Base-by-base conservation (phyloP, 1,284 basidiomycete genomes). In the Peniophora sp. region DNA sequence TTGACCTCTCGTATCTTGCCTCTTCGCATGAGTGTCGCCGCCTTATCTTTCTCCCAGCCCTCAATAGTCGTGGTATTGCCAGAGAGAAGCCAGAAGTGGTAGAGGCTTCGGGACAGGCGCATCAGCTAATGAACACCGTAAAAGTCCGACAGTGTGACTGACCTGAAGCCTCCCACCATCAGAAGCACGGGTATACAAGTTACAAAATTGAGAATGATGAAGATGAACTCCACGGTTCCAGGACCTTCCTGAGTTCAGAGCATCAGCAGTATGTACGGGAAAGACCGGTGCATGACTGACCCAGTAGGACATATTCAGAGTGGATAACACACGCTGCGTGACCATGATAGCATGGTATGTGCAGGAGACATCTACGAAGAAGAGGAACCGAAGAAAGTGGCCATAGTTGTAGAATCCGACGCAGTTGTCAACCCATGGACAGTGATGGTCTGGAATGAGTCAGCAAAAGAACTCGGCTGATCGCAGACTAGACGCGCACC, bases 21-120 rank as follows among this genome's bases (percentile, higher is more conserved):
- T 53, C 88, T 72, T 12, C 89, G 79, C 44, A 93, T 81, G 58
- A 98, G 77, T 0, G 83, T 90, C 3, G 91, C 86, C 0, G 85
- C 92, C 65, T 90, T 93, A 62, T 99, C 94, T 70, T 97, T 97
- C 66, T 99, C 97, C 91, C 92, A 97, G 1, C 89, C 84, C 70
- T 99, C 96, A 52, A 99, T 97, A 0, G 96, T 98, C 0, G 96
- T 99, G 11, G 86, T 86, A 64, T 99, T 99, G 18, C 77, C 76
- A 11, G 77, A 60, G n/a, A 96, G 67, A 47, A 82, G 79, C 64
- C 85, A 90, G 56, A 95, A 83, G 60, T 99, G 97, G 63, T 96
- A 99, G 24, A 94, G 52, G 55, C 88, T 91, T 32, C n/a, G n/a
- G 27, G 27, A 57, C 17, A 36, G 14, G 52, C 52, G 22, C n/a